Base-by-base conservation (phyloP, 768 basidiomycete species). In the Rickenella mellea region DNA sequence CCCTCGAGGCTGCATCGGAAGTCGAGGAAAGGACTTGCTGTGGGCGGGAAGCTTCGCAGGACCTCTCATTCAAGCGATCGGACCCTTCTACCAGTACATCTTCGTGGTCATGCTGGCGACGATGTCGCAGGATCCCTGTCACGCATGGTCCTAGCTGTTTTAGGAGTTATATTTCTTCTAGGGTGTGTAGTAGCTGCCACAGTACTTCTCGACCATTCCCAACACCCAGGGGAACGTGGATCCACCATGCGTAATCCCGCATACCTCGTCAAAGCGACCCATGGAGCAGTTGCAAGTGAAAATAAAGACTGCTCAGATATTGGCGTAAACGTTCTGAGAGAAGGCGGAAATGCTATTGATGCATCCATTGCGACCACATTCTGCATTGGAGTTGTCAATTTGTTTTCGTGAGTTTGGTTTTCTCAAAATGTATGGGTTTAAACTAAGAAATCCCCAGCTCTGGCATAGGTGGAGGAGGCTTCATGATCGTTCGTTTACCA, bases 341-440 rank as follows among this genome's bases (percentile, higher is more conserved):
- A 77, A 6, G 92, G 91, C 21, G 94, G 94, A 14, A 93, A 86
- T 53, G 92, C 93, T 0, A 77, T 94, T 12, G 94, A 98, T 50
- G 82, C 94, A 0, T 83, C 79, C 0, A 78, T 97, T 41, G 75
- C 79, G 17, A 72, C 85, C 0, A 77, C 82, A 0, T 66, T 97
- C 20, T 97, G 94, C 56, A 65, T 66, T 26, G 84, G 86, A 5
- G 81, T 87, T 2, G 76, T 90, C 39, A 92, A 91, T 58, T 89
- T 89, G 80, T 96, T 92, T 58, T 88, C 87, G 72, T 91, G 54
- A 56, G 78, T 71, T 15, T 28, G 8, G 32, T 28, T 27, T 44
- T 17, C 10, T 20, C 25, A 17, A n/a, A 22, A 45, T 48, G 12
- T 51, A 50, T 10, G 39, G 22, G 43, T 44, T 39, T n/a, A n/a